Conservation (phyloP, 1,139 yeast genomes). For the Suhomyces bokatorum region DNA sequence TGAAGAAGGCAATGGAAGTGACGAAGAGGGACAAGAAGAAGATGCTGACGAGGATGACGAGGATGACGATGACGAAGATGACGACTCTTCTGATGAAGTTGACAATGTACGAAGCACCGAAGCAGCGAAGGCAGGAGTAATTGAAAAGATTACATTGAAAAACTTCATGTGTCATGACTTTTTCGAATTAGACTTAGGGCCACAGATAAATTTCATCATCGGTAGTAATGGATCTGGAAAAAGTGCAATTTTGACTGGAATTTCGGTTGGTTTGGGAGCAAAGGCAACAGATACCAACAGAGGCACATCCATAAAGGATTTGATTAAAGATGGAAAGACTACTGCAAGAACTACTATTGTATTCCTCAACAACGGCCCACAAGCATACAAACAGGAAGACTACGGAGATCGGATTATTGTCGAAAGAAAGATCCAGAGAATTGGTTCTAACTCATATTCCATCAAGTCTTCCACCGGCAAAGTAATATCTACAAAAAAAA, state of each 20-base stretch:
- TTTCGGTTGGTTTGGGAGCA: slow-evolving; percentile 91
- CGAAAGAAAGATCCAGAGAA: slow-evolving; percentile 65
- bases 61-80: slow-evolving; percentile 1
- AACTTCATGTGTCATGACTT: slow-evolving; percentile 87
- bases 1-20: no score
- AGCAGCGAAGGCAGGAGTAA: slow-evolving; percentile 55
- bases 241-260: slow-evolving; percentile 88
- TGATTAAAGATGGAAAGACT: slow-evolving; percentile 76
- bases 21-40: no score
- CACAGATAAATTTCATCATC: slow-evolving; percentile 83
- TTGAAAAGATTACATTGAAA: slow-evolving; percentile 55
- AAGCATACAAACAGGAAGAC: slow-evolving; percentile 60
- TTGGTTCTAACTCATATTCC: slow-evolving; percentile 50
- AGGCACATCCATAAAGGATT: slow-evolving; percentile 66
- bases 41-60: no score
- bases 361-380: slow-evolving; percentile 62
- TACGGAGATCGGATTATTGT: slow-evolving; percentile 71
- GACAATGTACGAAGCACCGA: slow-evolving; percentile 21
- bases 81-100: slow-evolving; percentile 8
- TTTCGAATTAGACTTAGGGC: slow-evolving; percentile 75
- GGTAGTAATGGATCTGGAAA: slow-evolving; percentile 97
- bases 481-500: slow-evolving; percentile 59
- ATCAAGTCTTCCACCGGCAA: slow-evolving; percentile 55
- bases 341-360: slow-evolving; percentile 62
- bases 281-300: slow-evolving; percentile 89